Conservation (phyloP, 768 basidiomycete genomes). For the Amanita brunnescens region DNA sequence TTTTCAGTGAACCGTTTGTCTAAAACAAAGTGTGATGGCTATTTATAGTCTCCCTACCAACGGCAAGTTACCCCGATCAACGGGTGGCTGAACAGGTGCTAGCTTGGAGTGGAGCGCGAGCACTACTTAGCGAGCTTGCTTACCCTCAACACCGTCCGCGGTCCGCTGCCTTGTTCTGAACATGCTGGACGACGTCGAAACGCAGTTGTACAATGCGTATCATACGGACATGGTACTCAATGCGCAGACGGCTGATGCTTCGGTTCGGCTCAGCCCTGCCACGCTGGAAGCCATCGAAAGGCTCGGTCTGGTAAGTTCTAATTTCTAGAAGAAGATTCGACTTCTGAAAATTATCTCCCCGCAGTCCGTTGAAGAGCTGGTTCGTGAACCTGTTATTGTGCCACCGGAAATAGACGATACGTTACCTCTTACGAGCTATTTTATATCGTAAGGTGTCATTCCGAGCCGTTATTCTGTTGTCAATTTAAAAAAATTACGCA, state of each 20-base stretch:
- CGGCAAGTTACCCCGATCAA: not conserved
- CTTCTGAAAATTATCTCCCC: not conserved
- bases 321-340: not conserved
- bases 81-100: not conserved
- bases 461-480: too few species aligned
- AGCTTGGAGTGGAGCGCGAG: not conserved
- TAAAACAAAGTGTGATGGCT: too few species aligned
- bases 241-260: not conserved
- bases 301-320: conserved; percentile 20
- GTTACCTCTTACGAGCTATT: conserved; percentile 46
- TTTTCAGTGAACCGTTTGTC: too few species aligned
- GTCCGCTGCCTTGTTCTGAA: not conserved
- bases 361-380: conserved; percentile 25
- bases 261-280: conserved; percentile 27
- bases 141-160: not conserved
- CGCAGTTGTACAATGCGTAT: not conserved
- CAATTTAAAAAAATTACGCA: conserved; percentile 15
- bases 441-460: conserved; percentile 36
- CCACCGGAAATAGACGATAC: conserved; percentile 30
- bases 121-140: not conserved
- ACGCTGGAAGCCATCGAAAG: conserved; percentile 27
- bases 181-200: not conserved
- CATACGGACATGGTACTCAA: not conserved
- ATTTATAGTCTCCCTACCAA: not conserved
- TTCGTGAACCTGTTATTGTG: conserved; percentile 28